phyloP scores from a whole-genome alignment of 78 protist species.

The Dictyostelium firmibasis region DNA sequence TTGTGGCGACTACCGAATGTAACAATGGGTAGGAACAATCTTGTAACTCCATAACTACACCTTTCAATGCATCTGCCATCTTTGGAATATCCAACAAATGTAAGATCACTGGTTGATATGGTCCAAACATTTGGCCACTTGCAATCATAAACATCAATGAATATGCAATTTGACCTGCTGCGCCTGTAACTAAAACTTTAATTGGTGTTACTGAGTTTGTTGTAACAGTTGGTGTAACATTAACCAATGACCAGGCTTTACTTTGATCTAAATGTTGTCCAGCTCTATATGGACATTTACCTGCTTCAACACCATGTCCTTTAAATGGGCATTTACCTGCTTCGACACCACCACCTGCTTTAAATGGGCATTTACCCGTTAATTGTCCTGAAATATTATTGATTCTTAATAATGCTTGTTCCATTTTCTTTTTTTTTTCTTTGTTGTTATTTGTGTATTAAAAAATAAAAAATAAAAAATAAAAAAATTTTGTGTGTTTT shows the following conservation, averaged over 20 bases:
- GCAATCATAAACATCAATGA: slow-evolving; percentile 84
- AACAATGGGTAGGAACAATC: slow-evolving; percentile 76
- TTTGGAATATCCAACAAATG: slow-evolving; percentile 93
- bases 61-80: slow-evolving; percentile 67
- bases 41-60: slow-evolving; percentile 73
- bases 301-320: background rate
- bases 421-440: background rate
- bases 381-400: slow-evolving; percentile 56
- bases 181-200: slow-evolving; percentile 93
- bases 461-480: too few species aligned
- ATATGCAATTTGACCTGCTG: slow-evolving; percentile 96
- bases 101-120: slow-evolving; percentile 84
- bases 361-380: slow-evolving; percentile 13
- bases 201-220: background rate
- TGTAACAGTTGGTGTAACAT: background rate
- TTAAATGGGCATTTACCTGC: background rate
- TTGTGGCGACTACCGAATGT: slow-evolving; percentile 60
- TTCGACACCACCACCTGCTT: background rate
- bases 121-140: slow-evolving; percentile 85
- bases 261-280: background rate
- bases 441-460: background rate
- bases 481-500: background rate
- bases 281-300: too few species aligned
- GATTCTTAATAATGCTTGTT: slow-evolving; percentile 43
- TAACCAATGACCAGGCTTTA: slow-evolving; percentile 49